phyloP scores from a whole-genome alignment of 2,329 filamentous ascomycete species.

The Alternaria incomplexa region DNA sequence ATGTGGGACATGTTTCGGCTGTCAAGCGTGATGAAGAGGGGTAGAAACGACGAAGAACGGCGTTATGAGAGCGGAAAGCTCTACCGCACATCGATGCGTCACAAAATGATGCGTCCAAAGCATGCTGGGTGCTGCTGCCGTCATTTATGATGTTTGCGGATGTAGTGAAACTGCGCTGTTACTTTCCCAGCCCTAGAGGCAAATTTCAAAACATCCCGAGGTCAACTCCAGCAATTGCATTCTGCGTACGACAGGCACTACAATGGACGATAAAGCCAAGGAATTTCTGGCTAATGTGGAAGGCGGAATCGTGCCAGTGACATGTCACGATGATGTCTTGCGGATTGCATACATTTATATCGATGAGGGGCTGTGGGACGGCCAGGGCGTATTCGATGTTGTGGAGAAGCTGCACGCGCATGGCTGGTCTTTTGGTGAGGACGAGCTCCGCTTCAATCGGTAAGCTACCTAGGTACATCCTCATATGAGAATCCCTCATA shows the following conservation, averaged over 20 bases:
- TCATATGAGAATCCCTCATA: conserved; percentile 4
- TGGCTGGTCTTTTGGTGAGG: conserved; percentile 9
- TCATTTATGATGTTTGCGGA: too few species aligned
- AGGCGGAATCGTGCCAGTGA: conserved; percentile 2
- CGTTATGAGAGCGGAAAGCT: neutral
- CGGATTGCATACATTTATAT: conserved; percentile 1
- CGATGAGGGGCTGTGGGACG: neutral
- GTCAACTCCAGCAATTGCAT: neutral
- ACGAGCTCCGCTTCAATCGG: conserved; percentile 7
- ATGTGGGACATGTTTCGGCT: neutral
- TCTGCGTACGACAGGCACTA: neutral
- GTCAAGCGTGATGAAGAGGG: neutral
- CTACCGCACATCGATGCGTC: neutral
- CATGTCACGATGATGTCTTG: conserved; percentile 1
- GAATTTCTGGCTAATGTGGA: neutral
- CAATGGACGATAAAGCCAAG: neutral
- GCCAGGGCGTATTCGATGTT: conserved; percentile 6
- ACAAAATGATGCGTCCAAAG: neutral
- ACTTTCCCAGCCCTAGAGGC: too few species aligned
- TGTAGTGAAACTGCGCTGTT: too few species aligned
- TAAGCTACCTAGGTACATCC: neutral
- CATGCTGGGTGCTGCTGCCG: neutral
- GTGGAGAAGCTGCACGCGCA: conserved; percentile 8
- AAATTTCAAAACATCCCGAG: neutral
- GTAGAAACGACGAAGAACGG: neutral